Base-by-base conservation (phyloP, 176 grass and related monocot species). In the Hyparrhenia diplandra region DNA sequence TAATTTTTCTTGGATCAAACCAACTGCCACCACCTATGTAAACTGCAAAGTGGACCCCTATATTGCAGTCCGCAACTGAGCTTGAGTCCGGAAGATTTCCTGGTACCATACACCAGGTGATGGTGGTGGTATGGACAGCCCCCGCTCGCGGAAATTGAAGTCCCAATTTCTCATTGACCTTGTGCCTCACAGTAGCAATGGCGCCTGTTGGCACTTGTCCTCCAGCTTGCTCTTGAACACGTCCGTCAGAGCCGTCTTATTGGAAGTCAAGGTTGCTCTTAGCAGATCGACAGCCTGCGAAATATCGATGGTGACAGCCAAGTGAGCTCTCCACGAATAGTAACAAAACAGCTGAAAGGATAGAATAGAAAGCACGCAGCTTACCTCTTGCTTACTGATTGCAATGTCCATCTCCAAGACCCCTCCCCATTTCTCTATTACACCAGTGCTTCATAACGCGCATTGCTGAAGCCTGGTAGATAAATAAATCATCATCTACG, bases 221-320 rank as follows among this genome's bases (percentile, higher is more conserved):
- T 82, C 41, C 29, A 82, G 21, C 80, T 9, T 64, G 58, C 29
- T 36, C 21, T 2, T 18, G 69, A 82, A 82, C 21, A 64, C 58
- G 23, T 82, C 58, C 5, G 57, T 82, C 21, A 82, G 58, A 1
- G 57, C 80, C 0, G 69, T 51, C 69, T 74, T n/a, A n/a, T n/a
- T 74, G 0, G 58, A 73, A 5, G 58, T 28, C 43, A 73, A 10
- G 21, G 72, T 1, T 4, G 80, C 69, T 35, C 28, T 61, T 4
- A 82, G 20, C 41, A 82, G 41, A 14, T n/a, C 29, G 12, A 64
- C 13, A 64, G 57, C 57, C 40, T 64, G 58, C 54, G 30, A 82
- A 2, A 14, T 2, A 25, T 24, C 41, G 6, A 54, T 9, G 51
- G 4, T 3, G 0, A n/a, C 3, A 46, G 43, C 13, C 21, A 57